These are phyloP conservation scores for Marchantia paleacea DNA, from an alignment of 225 moss, liverwort and hornwort genomes.

Conservation along the genomic window DNA sequence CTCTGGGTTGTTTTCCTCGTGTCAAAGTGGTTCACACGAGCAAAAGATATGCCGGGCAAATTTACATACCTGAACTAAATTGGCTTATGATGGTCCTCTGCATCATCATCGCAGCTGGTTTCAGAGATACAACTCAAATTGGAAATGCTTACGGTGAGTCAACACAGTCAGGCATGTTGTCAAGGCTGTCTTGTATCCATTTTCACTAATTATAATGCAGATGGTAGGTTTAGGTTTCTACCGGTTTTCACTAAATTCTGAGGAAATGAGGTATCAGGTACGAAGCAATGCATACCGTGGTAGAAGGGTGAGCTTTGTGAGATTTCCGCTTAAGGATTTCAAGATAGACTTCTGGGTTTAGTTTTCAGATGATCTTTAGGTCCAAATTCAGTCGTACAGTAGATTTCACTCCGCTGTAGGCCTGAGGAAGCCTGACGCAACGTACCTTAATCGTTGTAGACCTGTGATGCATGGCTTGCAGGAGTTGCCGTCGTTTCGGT, in stretches of 20 bases:
- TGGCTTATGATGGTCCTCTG: constrained; percentile 66
- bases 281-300: too few relatives aligned
- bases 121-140: constrained; percentile 59
- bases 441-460: background rate
- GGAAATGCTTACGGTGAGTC: constrained; percentile 78
- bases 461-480: constrained; percentile 3
- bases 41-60: constrained; percentile 56
- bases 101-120: constrained; percentile 46
- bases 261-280: too few relatives aligned
- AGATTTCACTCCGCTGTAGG: too few relatives aligned
- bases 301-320: background rate
- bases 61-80: constrained; percentile 85
- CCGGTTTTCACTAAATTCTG: too few relatives aligned
- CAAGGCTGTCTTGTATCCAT: too few relatives aligned
- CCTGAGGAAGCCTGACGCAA: too few relatives aligned
- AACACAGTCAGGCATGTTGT: too few relatives aligned
- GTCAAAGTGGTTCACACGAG: constrained; percentile 75
- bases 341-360: background rate
- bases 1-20: constrained; percentile 75
- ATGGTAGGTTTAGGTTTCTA: too few relatives aligned
- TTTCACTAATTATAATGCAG: too few relatives aligned
- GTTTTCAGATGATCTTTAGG: too few relatives aligned
- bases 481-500: constrained; percentile 83
- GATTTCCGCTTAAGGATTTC: background rate
- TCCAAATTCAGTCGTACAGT: too few relatives aligned